Conservation (phyloP, 306 rosid species). For the Ormosia emarginata region DNA sequence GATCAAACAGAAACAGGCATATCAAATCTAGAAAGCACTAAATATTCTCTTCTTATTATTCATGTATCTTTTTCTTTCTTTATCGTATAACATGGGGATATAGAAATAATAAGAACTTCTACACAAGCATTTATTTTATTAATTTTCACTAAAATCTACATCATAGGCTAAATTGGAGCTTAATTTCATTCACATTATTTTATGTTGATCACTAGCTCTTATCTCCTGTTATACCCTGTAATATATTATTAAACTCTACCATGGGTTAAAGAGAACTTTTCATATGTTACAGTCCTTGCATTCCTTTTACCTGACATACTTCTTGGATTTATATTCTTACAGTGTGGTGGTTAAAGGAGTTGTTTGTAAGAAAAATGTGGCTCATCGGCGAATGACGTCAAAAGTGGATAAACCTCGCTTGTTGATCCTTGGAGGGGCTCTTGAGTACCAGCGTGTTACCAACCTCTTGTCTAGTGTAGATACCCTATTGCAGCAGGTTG, state of each 20-base stretch:
- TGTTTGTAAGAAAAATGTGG: slow-evolving; percentile 93
- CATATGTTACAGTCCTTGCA: slow-evolving; percentile 1
- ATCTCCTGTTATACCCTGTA: not conserved
- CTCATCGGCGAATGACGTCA: slow-evolving; percentile 86
- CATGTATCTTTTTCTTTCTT: not conserved
- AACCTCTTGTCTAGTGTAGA: slow-evolving; percentile 87
- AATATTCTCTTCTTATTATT: not conserved
- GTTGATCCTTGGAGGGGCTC: slow-evolving; percentile 94
- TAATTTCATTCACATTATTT: not conserved
- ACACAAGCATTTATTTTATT: not conserved
- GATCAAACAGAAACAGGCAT: not conserved
- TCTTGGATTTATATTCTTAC: slow-evolving; percentile 28
- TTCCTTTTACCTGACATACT: slow-evolving; percentile 24
- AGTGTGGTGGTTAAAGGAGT: slow-evolving; percentile 92
- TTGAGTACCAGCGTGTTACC: slow-evolving; percentile 92
- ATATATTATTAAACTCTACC: slow-evolving; percentile 3
- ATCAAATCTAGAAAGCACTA: not conserved
- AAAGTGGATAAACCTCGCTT: slow-evolving; percentile 76
- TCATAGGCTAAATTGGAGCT: not conserved
- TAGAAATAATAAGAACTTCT: not conserved
- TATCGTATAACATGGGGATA: not conserved
- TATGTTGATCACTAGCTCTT: slow-evolving; percentile 15
- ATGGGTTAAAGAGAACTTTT: slow-evolving; percentile 15
- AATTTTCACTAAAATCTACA: not conserved
- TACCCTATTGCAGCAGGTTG: slow-evolving; percentile 98